phyloP scores from a whole-genome alignment of 2,329 filamentous ascomycete species.

The Epichloe brachyelytri region DNA sequence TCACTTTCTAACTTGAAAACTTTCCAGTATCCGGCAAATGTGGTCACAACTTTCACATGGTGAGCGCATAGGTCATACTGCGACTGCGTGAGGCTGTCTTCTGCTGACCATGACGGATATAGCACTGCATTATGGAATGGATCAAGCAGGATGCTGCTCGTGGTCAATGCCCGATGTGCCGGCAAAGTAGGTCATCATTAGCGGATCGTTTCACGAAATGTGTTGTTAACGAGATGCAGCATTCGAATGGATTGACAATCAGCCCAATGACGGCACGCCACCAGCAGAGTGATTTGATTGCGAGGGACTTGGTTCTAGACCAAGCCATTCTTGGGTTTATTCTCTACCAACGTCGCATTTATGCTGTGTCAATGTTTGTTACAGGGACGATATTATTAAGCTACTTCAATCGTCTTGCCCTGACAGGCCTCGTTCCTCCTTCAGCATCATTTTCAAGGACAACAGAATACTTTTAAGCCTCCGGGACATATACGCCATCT shows the following conservation, averaged over 20 bases:
- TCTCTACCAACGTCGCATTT: not conserved
- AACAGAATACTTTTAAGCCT: conserved; percentile 19
- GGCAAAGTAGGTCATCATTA: conserved; percentile 53
- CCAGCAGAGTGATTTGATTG: conserved; percentile 14
- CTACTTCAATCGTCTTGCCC: not conserved
- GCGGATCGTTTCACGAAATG: not conserved
- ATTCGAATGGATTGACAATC: conserved; percentile 27
- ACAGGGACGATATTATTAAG: not conserved
- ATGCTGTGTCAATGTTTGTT: not conserved
- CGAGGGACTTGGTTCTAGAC: too few species aligned
- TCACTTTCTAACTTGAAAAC: not conserved
- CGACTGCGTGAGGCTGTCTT: not conserved
- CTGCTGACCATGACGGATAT: conserved; percentile 1
- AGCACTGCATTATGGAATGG: conserved; percentile 96
- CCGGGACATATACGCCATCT: conserved; percentile 57
- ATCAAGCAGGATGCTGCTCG: conserved; percentile 89
- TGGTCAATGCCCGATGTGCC: conserved; percentile 94
- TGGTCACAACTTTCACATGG: conserved; percentile 96
- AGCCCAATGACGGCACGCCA: conserved; percentile 17
- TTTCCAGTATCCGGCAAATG: conserved; percentile 80
- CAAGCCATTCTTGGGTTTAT: not conserved
- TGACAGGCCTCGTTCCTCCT: not conserved
- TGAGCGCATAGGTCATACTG: conserved; percentile 26
- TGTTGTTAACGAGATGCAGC: conserved; percentile 13
- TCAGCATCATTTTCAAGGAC: not conserved